Evolutionary conservation across 2,329 filamentous ascomycete genomes (phyloP).

Genomic region (Zalaria sp.): DNA sequence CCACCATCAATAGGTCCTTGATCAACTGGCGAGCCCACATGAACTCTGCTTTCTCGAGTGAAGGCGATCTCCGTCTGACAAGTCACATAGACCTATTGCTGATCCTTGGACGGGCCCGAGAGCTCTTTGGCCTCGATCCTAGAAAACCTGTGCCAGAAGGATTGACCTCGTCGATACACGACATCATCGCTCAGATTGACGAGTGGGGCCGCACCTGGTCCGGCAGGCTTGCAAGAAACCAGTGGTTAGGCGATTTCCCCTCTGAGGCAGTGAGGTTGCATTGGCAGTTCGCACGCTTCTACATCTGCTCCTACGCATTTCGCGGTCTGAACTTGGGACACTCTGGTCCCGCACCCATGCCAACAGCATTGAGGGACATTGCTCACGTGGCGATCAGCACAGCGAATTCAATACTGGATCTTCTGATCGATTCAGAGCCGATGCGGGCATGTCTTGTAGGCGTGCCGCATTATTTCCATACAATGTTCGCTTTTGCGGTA

Average conservation of each 20-base stretch:
- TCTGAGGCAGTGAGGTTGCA: conserved; percentile 26
- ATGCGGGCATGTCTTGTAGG: conserved; percentile 26
- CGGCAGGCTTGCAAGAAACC: conserved; percentile 1
- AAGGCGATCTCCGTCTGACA: conserved; percentile 41
- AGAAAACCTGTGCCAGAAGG: conserved; percentile 36
- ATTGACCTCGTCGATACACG: conserved; percentile 37
- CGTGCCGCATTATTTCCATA: conserved; percentile 37
- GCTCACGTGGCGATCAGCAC: conserved; percentile 34
- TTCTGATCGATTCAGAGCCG: conserved; percentile 26
- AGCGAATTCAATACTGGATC: conserved; percentile 30
- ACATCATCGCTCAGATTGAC: conserved; percentile 27
- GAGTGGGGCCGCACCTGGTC: conserved; percentile 27
- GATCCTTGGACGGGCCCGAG: conserved; percentile 40
- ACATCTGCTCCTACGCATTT: conserved; percentile 36
- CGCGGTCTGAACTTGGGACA: conserved; percentile 28
- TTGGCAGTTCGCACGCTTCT: conserved; percentile 39
- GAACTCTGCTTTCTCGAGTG: conserved; percentile 5
- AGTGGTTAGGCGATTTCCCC: conserved; percentile 4
- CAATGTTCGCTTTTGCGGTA: conserved; percentile 40
- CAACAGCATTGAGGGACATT: conserved; percentile 18
- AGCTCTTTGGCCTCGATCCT: conserved; percentile 42
- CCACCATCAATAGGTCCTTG: too few relatives aligned
- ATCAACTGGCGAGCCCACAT: too few relatives aligned
- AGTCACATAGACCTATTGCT: conserved; percentile 45
- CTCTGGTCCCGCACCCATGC: conserved; percentile 33